These are phyloP conservation scores for Didymella lethalis DNA, from an alignment of 2,329 filamentous ascomycete species.

Conservation along the genomic window DNA sequence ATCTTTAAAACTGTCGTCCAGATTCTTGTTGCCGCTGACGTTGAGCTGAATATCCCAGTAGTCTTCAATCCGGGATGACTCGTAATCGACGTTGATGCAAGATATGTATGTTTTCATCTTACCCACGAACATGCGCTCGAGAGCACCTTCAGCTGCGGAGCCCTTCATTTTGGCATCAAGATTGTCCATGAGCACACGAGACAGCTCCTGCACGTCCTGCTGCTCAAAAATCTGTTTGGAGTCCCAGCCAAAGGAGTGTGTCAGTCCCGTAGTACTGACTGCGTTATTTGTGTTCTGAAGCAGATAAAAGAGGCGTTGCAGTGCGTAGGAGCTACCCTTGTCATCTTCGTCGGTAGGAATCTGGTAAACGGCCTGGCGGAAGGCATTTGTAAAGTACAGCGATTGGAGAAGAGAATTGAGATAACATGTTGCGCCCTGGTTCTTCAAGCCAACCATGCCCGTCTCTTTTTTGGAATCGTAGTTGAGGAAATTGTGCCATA, in stretches of 20 bases:
- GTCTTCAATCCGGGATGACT: conserved; percentile 93
- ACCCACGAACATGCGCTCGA: conserved; percentile 91
- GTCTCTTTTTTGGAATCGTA: conserved; percentile 99
- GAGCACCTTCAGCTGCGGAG: conserved; percentile 85
- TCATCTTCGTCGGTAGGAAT: conserved; percentile 88
- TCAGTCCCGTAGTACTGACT: conserved; percentile 90
- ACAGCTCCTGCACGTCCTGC: conserved; percentile 97
- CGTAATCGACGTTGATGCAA: conserved; percentile 97
- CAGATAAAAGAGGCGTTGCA: conserved; percentile 94
- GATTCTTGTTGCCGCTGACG: conserved; percentile 88
- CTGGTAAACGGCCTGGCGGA: conserved; percentile 96
- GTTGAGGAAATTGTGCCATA: conserved; percentile 91
- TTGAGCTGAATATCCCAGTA: conserved; percentile 99
- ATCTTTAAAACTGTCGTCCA: conserved; percentile 94
- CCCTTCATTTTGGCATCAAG: conserved; percentile 99
- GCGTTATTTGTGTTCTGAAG: conserved; percentile 85
- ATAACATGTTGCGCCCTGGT: conserved; percentile 80
- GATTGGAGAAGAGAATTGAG: conserved; percentile 59
- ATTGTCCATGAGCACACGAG: conserved; percentile 94
- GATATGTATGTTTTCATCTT: conserved; percentile 99
- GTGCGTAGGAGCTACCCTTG: conserved; percentile 88
- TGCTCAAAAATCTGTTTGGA: conserved; percentile 98
- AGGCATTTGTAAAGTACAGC: conserved; percentile 73
- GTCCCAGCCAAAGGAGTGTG: conserved; percentile 97
- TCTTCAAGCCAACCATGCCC: conserved; percentile 94